Conservation (phyloP, 805 yeast species). For the Scheffersomyces coipomensis region DNA sequence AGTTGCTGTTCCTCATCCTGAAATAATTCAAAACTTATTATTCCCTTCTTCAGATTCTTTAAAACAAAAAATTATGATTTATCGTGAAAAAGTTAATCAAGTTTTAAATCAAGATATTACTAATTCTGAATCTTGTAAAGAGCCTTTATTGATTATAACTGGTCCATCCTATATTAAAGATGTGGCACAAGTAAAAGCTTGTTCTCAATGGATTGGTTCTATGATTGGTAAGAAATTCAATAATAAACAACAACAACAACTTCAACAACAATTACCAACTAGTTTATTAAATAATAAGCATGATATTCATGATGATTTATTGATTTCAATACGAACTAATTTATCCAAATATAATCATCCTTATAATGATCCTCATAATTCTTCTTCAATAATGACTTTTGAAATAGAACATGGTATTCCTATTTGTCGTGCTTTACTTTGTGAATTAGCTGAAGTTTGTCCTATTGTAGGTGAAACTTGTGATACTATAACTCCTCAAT, state of each 20-base stretch:
- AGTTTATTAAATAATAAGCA: slow-evolving; percentile 5
- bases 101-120: slow-evolving; percentile 9
- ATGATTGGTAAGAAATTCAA: slow-evolving; percentile 12
- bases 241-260: neutral
- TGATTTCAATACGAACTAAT: slow-evolving; percentile 38
- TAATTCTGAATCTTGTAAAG: neutral
- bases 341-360: slow-evolving; percentile 23
- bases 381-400: slow-evolving; percentile 17
- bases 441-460: slow-evolving; percentile 39
- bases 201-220: slow-evolving; percentile 41
- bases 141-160: slow-evolving; percentile 32
- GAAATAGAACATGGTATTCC: slow-evolving; percentile 42
- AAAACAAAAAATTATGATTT: slow-evolving; percentile 24
- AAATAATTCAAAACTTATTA: slow-evolving; percentile 38
- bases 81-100: slow-evolving; percentile 23
- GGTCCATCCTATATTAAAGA: slow-evolving; percentile 37
- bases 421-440: slow-evolving; percentile 34
- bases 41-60: slow-evolving; percentile 31
- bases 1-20: slow-evolving; percentile 42
- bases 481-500: slow-evolving; percentile 52
- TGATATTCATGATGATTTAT: slow-evolving; percentile 11
- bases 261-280: slow-evolving; percentile 4
- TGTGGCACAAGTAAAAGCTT: slow-evolving; percentile 31
- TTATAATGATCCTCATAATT: slow-evolving; percentile 7
- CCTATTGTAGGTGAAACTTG: slow-evolving; percentile 46